These are phyloP conservation scores for Mallotus japonicus DNA, from an alignment of 441 rosid genomes.

Conservation along the genomic window DNA sequence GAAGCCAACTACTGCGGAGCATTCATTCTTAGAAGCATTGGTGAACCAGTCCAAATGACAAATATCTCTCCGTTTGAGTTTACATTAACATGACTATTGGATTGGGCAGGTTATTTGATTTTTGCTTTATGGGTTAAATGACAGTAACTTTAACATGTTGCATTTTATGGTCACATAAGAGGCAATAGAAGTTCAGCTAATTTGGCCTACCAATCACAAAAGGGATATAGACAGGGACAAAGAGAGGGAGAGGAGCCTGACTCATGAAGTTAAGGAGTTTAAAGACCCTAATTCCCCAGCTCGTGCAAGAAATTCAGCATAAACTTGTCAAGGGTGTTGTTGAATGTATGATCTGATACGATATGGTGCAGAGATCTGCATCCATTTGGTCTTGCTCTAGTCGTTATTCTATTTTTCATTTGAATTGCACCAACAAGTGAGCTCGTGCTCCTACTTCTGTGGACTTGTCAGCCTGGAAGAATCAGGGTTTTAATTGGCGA, in stretches of 20 bases:
- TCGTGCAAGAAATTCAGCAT: conserved; percentile 91
- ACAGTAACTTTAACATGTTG: too few relatives aligned
- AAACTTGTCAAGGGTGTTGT: conserved; percentile 68
- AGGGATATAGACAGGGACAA: conserved; percentile 33
- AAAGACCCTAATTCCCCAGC: conserved; percentile 74
- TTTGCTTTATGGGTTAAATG: too few relatives aligned
- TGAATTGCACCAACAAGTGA: conserved; percentile 94
- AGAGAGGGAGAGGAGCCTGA: conserved; percentile 37
- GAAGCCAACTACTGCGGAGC: conserved; percentile 95
- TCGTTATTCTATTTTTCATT: conserved; percentile 90
- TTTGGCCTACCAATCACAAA: conserved; percentile 39
- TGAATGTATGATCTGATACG: conserved; percentile 99
- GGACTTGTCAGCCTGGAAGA: conserved; percentile 75
- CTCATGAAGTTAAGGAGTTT: conserved; percentile 28
- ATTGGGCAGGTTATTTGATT: too few relatives aligned
- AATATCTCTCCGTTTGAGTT: conserved; percentile 97
- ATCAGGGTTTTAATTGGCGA: conserved; percentile 93
- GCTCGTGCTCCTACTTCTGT: conserved; percentile 94
- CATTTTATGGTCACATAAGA: too few relatives aligned
- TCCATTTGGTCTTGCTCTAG: conserved; percentile 93
- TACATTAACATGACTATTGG: conserved; percentile 81
- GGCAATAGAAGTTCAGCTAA: too few relatives aligned
- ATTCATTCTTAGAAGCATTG: conserved; percentile 93
- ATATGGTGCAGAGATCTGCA: conserved; percentile 82
- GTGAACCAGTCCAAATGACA: conserved; percentile 79